Conservation (phyloP, 2,329 filamentous ascomycete species). For the Penicillium sp. region DNA sequence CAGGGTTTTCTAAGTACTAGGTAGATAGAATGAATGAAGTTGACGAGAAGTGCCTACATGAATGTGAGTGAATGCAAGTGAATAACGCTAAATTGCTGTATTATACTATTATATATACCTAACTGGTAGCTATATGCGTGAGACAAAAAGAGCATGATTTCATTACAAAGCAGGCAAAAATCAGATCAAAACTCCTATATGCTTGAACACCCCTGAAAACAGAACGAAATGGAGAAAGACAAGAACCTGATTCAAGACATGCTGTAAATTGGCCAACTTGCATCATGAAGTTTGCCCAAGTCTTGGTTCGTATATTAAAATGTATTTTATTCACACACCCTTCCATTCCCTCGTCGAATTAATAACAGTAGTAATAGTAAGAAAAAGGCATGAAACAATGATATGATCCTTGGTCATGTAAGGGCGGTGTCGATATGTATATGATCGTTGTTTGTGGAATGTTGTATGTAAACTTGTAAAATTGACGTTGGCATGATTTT, state of each 20-base stretch:
- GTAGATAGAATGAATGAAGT: no score
- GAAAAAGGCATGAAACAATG: constrained; percentile 4
- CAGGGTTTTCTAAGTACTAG: no score
- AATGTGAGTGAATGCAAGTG: no score
- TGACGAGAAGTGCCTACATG: no score
- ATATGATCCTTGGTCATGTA: neutral
- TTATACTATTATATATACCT: neutral
- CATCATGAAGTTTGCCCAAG: neutral
- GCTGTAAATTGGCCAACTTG: neutral
- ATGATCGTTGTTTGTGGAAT: neutral
- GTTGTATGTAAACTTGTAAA: neutral
- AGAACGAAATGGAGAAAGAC: neutral
- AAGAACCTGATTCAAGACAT: neutral
- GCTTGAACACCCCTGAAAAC: neutral
- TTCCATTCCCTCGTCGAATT: neutral
- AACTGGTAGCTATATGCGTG: neutral
- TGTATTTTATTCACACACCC: neutral
- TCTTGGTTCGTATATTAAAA: neutral
- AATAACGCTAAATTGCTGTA: neutral
- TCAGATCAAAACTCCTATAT: neutral
- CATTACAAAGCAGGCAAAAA: neutral
- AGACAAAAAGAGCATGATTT: neutral
- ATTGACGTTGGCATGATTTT: neutral
- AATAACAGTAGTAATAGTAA: neutral
- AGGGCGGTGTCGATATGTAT: neutral